phyloP scores from a whole-genome alignment of 208 protist genomes.

The Trypanosomatidae sp. region DNA sequence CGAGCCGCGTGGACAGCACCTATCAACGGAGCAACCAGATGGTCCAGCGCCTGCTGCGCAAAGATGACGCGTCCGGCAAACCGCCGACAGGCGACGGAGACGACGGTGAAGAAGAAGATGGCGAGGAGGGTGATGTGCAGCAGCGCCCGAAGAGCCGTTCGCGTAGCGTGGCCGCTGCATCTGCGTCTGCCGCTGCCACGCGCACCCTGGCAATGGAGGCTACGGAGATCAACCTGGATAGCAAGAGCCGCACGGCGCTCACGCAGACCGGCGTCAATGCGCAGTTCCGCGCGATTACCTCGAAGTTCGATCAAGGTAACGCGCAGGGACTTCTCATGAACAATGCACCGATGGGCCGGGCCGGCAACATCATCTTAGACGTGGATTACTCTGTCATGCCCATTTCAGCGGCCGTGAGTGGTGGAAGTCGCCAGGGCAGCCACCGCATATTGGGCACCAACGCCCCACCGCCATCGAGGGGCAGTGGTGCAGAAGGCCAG shows the following conservation, averaged over 20 bases:
- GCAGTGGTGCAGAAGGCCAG: not conserved
- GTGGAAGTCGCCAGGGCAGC: constrained; percentile 7
- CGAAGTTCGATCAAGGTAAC: constrained; percentile 91
- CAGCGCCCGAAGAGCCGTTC: constrained; percentile 24
- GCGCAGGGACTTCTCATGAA: constrained; percentile 84
- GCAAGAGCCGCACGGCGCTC: constrained; percentile 62
- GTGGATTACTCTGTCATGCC: constrained; percentile 71
- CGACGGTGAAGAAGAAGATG: constrained; percentile 27
- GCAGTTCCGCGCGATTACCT: constrained; percentile 89
- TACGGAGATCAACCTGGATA: constrained; percentile 87
- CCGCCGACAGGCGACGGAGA: constrained; percentile 28
- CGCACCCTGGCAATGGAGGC: constrained; percentile 82
- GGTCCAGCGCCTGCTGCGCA: constrained; percentile 84
- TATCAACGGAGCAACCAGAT: constrained; percentile 87
- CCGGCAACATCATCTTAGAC: constrained; percentile 85
- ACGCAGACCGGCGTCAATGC: constrained; percentile 76
- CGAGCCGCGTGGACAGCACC: constrained; percentile 90
- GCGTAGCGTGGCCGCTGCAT: constrained; percentile 18
- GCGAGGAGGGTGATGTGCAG: constrained; percentile 10
- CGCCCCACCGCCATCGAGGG: not conserved
- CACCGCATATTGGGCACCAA: constrained; percentile 1
- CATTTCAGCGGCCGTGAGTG: constrained; percentile 14
- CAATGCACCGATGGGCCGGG: constrained; percentile 80
- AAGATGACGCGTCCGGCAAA: constrained; percentile 44
- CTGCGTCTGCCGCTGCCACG: constrained; percentile 19